Percentiles rank a stretch among this genome's conserved stretches.
Evolutionary conservation across 257 asterid species (phyloP).

Genomic region (Solanum dulcamara): DNA sequence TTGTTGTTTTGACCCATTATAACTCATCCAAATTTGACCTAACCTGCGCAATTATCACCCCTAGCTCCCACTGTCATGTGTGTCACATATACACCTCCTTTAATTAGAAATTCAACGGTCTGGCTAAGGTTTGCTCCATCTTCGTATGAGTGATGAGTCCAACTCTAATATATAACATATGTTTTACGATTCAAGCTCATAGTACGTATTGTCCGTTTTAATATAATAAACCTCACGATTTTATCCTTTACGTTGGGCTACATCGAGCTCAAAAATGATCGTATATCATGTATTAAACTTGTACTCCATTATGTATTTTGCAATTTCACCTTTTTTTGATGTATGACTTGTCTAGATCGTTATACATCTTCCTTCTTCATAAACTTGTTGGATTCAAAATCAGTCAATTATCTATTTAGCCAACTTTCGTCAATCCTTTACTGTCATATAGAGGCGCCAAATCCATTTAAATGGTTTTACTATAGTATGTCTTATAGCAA

Average conservation of each 20-base stretch:
- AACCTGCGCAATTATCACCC: no score
- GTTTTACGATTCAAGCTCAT: neutral
- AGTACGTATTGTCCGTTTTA: neutral
- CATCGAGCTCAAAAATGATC: neutral
- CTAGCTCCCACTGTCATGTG: no score
- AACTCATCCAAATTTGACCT: no score
- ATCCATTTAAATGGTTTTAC: neutral
- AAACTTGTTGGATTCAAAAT: neutral
- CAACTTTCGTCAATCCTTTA: neutral
- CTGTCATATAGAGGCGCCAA: neutral
- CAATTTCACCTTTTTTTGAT: neutral
- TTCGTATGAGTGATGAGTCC: neutral
- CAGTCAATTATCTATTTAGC: neutral
- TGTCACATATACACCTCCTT: neutral
- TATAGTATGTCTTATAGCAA: neutral
- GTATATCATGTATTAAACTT: neutral
- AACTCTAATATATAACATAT: neutral
- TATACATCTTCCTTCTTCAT: neutral
- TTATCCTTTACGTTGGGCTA: neutral
- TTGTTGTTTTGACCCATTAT: no score
- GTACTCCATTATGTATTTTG: neutral
- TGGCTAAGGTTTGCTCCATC: neutral
- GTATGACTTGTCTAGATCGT: neutral
- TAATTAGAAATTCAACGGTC: neutral
- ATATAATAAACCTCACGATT: neutral